Conservation (phyloP, 169 alveolate genomes). For the Cryptosporidium sp. region DNA sequence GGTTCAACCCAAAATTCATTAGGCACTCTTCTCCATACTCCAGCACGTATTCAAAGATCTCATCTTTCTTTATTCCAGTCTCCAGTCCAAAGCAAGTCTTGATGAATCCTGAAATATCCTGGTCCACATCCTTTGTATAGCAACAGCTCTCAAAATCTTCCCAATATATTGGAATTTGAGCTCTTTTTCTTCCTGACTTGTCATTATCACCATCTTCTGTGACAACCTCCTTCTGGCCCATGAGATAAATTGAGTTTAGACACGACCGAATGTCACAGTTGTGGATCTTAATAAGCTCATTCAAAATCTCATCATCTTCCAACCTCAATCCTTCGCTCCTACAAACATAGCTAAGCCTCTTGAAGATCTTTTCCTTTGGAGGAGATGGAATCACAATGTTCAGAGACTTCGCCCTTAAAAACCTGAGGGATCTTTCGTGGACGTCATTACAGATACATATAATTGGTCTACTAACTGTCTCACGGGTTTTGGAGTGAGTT, state of each 20-base stretch:
- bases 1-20: slow-evolving; percentile 4
- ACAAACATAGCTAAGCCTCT: slow-evolving; percentile 77
- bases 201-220: background rate
- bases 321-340: slow-evolving; percentile 78
- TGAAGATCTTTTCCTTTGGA: slow-evolving; percentile 77
- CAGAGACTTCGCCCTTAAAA: slow-evolving; percentile 80
- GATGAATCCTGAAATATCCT: slow-evolving; percentile 31
- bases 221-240: slow-evolving; percentile 18
- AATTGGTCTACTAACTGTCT: slow-evolving; percentile 82
- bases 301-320: slow-evolving; percentile 76
- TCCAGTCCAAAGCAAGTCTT: slow-evolving; percentile 54
- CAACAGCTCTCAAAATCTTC: slow-evolving; percentile 55
- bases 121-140: slow-evolving; percentile 57
- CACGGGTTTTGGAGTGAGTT: slow-evolving; percentile 57
- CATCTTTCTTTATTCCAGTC: background rate
- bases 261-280: slow-evolving; percentile 52
- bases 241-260: slow-evolving; percentile 34
- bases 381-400: slow-evolving; percentile 78
- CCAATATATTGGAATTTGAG: slow-evolving; percentile 20
- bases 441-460: slow-evolving; percentile 84
- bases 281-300: slow-evolving; percentile 24
- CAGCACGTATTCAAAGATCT: background rate
- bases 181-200: background rate
- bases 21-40: slow-evolving; percentile 48
- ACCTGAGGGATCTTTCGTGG: slow-evolving; percentile 80